phyloP scores from a whole-genome alignment of 495 filamentous ascomycete species.

The Hypoxylon perforatum region DNA sequence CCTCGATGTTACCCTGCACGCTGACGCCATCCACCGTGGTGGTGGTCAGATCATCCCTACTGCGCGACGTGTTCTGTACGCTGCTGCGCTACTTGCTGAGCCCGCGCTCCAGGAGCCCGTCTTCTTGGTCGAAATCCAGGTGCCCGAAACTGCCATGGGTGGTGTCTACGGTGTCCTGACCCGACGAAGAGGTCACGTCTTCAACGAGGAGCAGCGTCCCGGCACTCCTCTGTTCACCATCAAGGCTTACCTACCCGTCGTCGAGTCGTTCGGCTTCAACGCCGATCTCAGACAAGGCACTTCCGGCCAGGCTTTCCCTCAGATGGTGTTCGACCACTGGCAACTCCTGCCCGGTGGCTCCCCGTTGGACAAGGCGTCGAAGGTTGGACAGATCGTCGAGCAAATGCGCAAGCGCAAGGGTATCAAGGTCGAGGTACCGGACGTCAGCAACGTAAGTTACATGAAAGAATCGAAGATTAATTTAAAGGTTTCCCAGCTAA shows the following conservation, averaged over 20 bases:
- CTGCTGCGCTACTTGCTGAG: slow-evolving; percentile 88
- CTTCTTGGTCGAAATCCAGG: slow-evolving; percentile 99
- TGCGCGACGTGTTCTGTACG: slow-evolving; percentile 96
- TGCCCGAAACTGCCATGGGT: slow-evolving; percentile 98
- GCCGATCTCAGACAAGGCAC: slow-evolving; percentile 93
- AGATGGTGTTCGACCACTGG: slow-evolving; percentile 99
- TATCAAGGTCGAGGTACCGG: slow-evolving; percentile 93
- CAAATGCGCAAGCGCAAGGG: slow-evolving; percentile 99
- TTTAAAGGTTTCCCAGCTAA: slow-evolving; percentile 65
- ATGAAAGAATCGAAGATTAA: not conserved
- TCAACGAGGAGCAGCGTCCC: slow-evolving; percentile 96
- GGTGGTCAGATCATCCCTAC: slow-evolving; percentile 99
- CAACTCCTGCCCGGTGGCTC: slow-evolving; percentile 93
- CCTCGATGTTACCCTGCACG: slow-evolving; percentile 98
- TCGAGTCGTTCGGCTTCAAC: slow-evolving; percentile 99
- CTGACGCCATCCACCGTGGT: slow-evolving; percentile 99
- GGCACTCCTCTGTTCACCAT: slow-evolving; percentile 99
- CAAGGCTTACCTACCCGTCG: slow-evolving; percentile 99
- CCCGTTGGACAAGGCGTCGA: slow-evolving; percentile 84
- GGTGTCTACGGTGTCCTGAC: slow-evolving; percentile 99
- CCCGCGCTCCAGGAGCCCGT: slow-evolving; percentile 94
- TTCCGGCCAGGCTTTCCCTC: slow-evolving; percentile 98
- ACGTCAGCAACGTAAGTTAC: slow-evolving; percentile 88
- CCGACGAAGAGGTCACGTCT: slow-evolving; percentile 98
- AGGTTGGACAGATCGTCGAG: slow-evolving; percentile 85